Evolutionary conservation across 1,284 basidiomycete genomes (phyloP).

Genomic region (Pisolithus thermaeus): DNA sequence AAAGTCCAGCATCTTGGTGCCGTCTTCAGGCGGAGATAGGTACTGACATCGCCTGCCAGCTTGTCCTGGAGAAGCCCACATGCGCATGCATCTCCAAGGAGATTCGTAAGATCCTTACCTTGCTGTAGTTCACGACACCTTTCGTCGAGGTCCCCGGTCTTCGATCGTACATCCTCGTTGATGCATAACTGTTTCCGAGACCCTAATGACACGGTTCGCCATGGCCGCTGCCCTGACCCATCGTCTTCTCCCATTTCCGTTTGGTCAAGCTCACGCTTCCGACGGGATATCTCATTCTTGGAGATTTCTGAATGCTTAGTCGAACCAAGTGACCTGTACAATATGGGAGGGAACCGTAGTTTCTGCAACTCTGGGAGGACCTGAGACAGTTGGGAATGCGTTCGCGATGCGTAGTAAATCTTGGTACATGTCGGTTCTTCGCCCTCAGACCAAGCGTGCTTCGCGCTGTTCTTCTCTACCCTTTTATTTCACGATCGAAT

Average conservation of each 20-base stretch:
- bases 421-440: conserved; percentile 65
- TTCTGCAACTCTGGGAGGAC: conserved; percentile 83
- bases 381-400: conserved; percentile 93
- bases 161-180: conserved; percentile 69
- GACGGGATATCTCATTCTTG: conserved; percentile 17
- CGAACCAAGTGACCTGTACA: conserved; percentile 1
- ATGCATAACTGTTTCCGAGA: conserved; percentile 95
- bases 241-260: conserved; percentile 25
- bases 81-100: background rate
- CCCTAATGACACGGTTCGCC: conserved; percentile 75
- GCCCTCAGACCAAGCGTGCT: conserved; percentile 17
- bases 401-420: conserved; percentile 91
- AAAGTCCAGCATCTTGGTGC: conserved; percentile 73
- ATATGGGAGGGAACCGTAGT: conserved; percentile 41
- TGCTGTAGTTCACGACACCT: conserved; percentile 84
- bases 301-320: background rate
- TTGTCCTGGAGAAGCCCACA: conserved; percentile 38
- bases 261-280: conserved; percentile 19
- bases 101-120: conserved; percentile 40
- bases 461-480: conserved; percentile 9
- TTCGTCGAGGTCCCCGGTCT: conserved; percentile 83
- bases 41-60: conserved; percentile 70
- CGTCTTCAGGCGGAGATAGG: conserved; percentile 75
- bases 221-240: conserved; percentile 24
- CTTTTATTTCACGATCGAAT: conserved; percentile 7